Evolutionary conservation across 306 rosid species (phyloP).

Genomic region (Boehmeria nivea): DNA sequence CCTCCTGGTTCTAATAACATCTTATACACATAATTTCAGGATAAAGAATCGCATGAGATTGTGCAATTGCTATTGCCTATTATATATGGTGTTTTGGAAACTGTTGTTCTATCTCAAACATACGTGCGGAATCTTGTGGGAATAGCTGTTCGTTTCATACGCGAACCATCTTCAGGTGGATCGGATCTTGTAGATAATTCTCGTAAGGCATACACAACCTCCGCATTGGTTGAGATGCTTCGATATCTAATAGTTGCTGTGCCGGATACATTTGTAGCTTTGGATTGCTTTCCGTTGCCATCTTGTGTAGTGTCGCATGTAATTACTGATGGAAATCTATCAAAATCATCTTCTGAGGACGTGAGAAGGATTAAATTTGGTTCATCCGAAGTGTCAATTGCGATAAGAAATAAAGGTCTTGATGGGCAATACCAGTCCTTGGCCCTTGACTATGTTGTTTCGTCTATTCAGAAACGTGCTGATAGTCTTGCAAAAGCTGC

Average conservation of each 20-base stretch:
- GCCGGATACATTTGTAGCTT: conserved; percentile 87
- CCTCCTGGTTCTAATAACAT: conserved; percentile 23
- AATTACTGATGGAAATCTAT: conserved; percentile 60
- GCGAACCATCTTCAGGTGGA: conserved; percentile 87
- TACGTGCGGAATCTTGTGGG: conserved; percentile 83
- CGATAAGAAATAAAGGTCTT: conserved; percentile 52
- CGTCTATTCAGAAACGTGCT: conserved; percentile 65
- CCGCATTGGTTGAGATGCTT: conserved; percentile 82
- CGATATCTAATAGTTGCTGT: conserved; percentile 70
- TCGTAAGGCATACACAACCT: conserved; percentile 71
- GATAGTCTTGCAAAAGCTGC: conserved; percentile 72
- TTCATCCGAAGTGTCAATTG: conserved; percentile 45
- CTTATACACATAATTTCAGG: conserved; percentile 40
- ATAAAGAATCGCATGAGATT: conserved; percentile 69
- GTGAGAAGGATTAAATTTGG: conserved; percentile 45
- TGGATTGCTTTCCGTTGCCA: conserved; percentile 95
- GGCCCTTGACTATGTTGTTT: conserved; percentile 60
- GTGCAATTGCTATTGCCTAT: conserved; percentile 86
- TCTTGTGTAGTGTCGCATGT: conserved; percentile 56
- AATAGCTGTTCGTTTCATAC: conserved; percentile 59
- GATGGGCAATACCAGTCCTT: conserved; percentile 65
- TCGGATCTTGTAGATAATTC: conserved; percentile 95
- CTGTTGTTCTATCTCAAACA: conserved; percentile 71
- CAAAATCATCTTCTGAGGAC: conserved; percentile 53
- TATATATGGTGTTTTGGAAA: conserved; percentile 80